phyloP scores from a whole-genome alignment of 345 rosid genomes.

The Camelina hispida region DNA sequence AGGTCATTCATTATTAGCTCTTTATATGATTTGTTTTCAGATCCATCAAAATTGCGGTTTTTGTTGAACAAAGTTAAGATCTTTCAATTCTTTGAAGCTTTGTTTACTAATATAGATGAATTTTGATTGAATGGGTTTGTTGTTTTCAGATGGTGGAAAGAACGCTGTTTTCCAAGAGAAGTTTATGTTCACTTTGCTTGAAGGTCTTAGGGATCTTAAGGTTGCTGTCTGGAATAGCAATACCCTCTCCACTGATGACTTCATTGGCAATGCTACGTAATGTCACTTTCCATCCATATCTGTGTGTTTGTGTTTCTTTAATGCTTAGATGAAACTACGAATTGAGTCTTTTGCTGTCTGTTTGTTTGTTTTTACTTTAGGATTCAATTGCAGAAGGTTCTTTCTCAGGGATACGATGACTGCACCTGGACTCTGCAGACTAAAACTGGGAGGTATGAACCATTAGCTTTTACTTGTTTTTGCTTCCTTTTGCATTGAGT shows the following conservation, averaged over 20 bases:
- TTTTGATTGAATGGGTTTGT: slow-evolving; percentile 17
- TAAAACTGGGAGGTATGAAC: slow-evolving; percentile 75
- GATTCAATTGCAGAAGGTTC: slow-evolving; percentile 76
- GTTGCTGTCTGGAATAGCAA: slow-evolving; percentile 83
- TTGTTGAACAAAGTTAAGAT: neutral
- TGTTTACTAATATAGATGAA: neutral
- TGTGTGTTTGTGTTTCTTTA: neutral
- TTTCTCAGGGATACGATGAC: slow-evolving; percentile 80
- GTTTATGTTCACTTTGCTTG: slow-evolving; percentile 71
- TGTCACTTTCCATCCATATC: neutral
- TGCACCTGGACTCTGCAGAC: slow-evolving; percentile 76
- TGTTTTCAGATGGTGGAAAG: slow-evolving; percentile 74
- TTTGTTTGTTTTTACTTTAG: slow-evolving; percentile 47
- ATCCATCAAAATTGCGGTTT: neutral
- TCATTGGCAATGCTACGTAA: slow-evolving; percentile 90
- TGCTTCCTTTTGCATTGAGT: slow-evolving; percentile 1
- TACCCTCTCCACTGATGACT: slow-evolving; percentile 63
- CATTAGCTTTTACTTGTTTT: slow-evolving; percentile 4
- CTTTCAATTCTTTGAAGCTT: slow-evolving; percentile 14
- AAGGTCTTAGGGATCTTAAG: slow-evolving; percentile 77
- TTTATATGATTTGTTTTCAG: slow-evolving; percentile 1
- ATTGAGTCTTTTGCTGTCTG: slow-evolving; percentile 9
- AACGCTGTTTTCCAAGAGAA: slow-evolving; percentile 90
- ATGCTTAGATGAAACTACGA: neutral
- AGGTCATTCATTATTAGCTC: slow-evolving; percentile 46